Evolutionary conservation across 495 filamentous ascomycete species (phyloP).

Genomic region (Parmelia sp.): DNA sequence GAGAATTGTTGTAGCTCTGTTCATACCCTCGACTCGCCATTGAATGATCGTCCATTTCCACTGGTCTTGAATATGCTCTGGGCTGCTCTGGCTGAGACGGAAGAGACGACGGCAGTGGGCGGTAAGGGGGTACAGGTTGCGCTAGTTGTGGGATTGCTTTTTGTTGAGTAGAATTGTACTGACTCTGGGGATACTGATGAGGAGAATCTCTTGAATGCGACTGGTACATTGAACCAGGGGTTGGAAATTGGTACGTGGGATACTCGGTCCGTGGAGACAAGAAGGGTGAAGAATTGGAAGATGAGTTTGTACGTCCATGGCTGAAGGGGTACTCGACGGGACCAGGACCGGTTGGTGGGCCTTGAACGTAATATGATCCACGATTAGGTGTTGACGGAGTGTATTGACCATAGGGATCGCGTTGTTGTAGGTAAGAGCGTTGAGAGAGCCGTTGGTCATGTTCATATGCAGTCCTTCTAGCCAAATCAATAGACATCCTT

Average conservation of each 20-base stretch:
- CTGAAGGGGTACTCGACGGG: slow-evolving; percentile 19
- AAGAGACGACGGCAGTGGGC: slow-evolving; percentile 8
- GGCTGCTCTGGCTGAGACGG: slow-evolving; percentile 10
- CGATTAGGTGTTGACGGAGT: slow-evolving; percentile 13
- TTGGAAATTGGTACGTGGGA: slow-evolving; percentile 11
- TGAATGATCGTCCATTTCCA: slow-evolving; percentile 17
- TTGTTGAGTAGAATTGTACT: slow-evolving; percentile 13
- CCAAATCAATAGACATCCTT: slow-evolving; percentile 21
- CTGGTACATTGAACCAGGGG: slow-evolving; percentile 17
- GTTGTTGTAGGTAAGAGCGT: slow-evolving; percentile 20
- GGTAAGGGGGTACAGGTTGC: slow-evolving; percentile 20
- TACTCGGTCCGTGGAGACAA: slow-evolving; percentile 21
- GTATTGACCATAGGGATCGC: slow-evolving; percentile 17
- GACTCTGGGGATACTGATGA: slow-evolving; percentile 18
- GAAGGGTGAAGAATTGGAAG: slow-evolving; percentile 27
- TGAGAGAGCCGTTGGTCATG: slow-evolving; percentile 18
- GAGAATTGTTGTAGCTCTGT: slow-evolving; percentile 5
- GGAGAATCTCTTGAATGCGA: slow-evolving; percentile 12
- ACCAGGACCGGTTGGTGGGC: slow-evolving; percentile 14
- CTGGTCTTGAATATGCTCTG: slow-evolving; percentile 9
- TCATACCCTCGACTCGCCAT: slow-evolving; percentile 7
- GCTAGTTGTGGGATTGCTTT: slow-evolving; percentile 16
- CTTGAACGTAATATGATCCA: slow-evolving; percentile 17
- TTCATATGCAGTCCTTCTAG: slow-evolving; percentile 13
- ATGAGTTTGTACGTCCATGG: slow-evolving; percentile 22